Conservation (phyloP, 2,329 filamentous ascomycete genomes). For the Ophiostoma tasmaniense region DNA sequence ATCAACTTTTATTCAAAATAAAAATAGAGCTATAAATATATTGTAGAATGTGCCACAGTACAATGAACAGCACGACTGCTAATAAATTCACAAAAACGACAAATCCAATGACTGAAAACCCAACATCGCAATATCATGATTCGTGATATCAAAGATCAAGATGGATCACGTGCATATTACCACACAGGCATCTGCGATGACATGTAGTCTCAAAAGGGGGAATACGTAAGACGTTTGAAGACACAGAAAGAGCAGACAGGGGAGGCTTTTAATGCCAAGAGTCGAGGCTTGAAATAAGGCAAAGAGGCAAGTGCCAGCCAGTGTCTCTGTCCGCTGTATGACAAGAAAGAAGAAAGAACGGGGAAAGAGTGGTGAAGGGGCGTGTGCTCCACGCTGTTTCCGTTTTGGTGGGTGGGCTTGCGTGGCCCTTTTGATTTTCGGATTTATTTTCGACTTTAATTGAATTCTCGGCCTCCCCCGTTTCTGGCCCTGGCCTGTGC, state of each 20-base stretch:
- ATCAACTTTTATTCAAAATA: not conserved
- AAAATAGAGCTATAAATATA: too few species aligned
- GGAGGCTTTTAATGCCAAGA: not conserved
- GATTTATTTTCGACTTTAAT: not conserved
- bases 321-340: too few species aligned
- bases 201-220: not conserved
- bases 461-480: not conserved
- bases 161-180: not conserved
- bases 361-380: not conserved
- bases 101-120: not conserved
- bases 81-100: too few species aligned
- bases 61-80: too few species aligned
- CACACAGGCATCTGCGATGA: not conserved
- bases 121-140: not conserved
- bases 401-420: constrained; percentile 11
- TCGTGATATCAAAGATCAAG: not conserved
- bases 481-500: not conserved
- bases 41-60: too few species aligned
- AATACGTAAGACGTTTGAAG: not conserved
- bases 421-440: constrained; percentile 10
- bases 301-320: not conserved
- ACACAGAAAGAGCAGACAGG: not conserved
- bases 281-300: not conserved
- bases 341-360: not conserved
- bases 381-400: not conserved